These are phyloP conservation scores for Agrocybe praecox DNA, from an alignment of 768 basidiomycete species.

Conservation along the genomic window DNA sequence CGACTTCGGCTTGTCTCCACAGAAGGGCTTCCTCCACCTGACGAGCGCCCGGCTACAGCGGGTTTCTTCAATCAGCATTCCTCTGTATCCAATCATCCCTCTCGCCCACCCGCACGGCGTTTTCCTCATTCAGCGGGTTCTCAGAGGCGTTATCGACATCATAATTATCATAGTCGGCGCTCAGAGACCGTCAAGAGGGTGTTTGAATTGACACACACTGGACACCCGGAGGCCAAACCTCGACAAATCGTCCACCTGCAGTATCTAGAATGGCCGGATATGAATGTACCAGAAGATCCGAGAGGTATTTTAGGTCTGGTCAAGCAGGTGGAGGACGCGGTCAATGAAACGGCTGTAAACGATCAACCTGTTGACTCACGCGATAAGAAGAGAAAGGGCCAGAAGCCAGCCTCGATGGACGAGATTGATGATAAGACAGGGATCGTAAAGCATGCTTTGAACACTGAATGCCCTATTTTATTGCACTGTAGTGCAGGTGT, in stretches of 20 bases:
- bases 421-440: conserved; percentile 59
- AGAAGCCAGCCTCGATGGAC: conserved; percentile 22
- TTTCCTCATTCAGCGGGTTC: conserved; percentile 16
- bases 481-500: conserved; percentile 95
- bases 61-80: conserved; percentile 38
- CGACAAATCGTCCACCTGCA: conserved; percentile 86
- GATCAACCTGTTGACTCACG: conserved; percentile 11
- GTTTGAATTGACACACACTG: conserved; percentile 68
- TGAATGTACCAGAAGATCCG: conserved; percentile 91
- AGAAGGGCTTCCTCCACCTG: conserved; percentile 28
- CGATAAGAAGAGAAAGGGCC: conserved; percentile 8
- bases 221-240: conserved; percentile 58
- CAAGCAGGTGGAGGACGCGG: conserved; percentile 60
- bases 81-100: conserved; percentile 8
- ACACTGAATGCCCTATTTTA: conserved; percentile 59
- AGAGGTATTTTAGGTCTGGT: conserved; percentile 75
- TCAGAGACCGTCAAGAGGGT: conserved; percentile 52
- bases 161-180: conserved; percentile 23
- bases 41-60: conserved; percentile 22
- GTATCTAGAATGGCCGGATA: conserved; percentile 95
- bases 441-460: conserved; percentile 53
- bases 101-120: conserved; percentile 6
- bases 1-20: conserved; percentile 52
- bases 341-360: conserved; percentile 31
- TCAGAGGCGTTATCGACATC: conserved; percentile 18